Base-by-base conservation (phyloP, 1,139 yeast species). In the Yamadazyma atmosphaerica region DNA sequence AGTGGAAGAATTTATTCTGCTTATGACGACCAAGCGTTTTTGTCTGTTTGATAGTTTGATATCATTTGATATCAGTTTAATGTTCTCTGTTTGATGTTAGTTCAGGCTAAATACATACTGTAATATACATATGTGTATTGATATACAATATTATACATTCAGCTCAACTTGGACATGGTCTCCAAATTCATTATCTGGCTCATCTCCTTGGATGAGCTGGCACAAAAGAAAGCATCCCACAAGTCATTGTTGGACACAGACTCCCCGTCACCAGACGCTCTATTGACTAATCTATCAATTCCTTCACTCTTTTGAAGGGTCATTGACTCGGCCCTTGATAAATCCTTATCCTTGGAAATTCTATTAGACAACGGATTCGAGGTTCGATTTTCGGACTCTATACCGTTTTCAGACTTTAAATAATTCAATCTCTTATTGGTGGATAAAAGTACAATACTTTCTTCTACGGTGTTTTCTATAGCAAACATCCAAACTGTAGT, bases 401-500 rank as follows among this genome's bases (percentile, higher is more conserved):
- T n/a, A n/a, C n/a, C n/a, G n/a, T 38, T 45, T 9, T 28, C n/a
- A 3, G 44, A 41, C 35, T 58, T 51, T 38, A 62, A 54, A 46
- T 65, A 71, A 39, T 68, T 67, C 30, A 77, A 48, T 39, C 84
- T 50, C 48, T 74, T 77, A 38, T 67, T 71, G 0, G 82, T 74
- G 2, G 82, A 72, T 42, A 77, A 61, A 31, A 72, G 63, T n/a
- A 87, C 77, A 38, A 92, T 86, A 37, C 86, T 82, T 56, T 90
- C 96, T 59, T 92, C 98, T n/a, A 92, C 94, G 0, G 96, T 81
- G 33, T 84, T 82, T 42, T 77, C 79, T 40, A 89, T 84, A 23
- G 86, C 82, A 65, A 90, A 88, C 77, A 86, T 83, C 96, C 97
- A 90, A 2, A 92, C 95, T 2, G 82, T 84, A 0, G 98, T 92